Base-by-base conservation (phyloP, 768 basidiomycete species). In the Exsudoporus frostii region DNA sequence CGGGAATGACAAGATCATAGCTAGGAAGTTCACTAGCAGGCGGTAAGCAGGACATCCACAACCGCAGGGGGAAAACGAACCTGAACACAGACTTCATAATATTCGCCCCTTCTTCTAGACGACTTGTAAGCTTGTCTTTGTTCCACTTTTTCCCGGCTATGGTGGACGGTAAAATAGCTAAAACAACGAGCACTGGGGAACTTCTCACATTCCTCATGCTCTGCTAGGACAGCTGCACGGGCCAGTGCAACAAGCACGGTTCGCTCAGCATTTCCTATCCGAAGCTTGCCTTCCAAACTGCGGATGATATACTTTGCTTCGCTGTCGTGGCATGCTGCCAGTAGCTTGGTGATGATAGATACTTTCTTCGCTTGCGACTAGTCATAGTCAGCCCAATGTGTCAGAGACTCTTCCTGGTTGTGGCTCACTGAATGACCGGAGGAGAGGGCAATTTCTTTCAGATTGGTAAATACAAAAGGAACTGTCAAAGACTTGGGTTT, bases 251-350 rank as follows among this genome's bases (percentile, higher is more conserved):
- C 89, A 41, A 98, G 76, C n/a, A 97, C 87, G 0, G 94, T 95
- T 50, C 92, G 86, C 68, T 98, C 97, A 7, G 97, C 97, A 65
- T 98, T 89, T 38, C 97, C 92, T 65, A 99, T 98, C 14, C 97
- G 83, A 34, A 99, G 81, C 70, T 99, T 99, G 54, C 97, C 97
- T 73, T 98, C 95, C 58, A 98, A 74, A 66, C 91, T 93, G 37
- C 96, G 86, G 33, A 98, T 87, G 59, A 98, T 90, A 68, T 95
- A 99, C 67, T 98, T 98, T 22, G 97, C 95, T 72, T 99, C 97
- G 29, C 81, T 74, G 54, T 85, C 92, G 63, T 91, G 87, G 67
- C 95, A 98, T 1, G 92, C 86, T 4, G 95, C 94, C 3, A 99
- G 79, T 3, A 99, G 79, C 66, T 93, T 92, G 37, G 92, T 96